Evolutionary conservation across 2,329 filamentous ascomycete species (phyloP).

Genomic region (Penicillium sp.): DNA sequence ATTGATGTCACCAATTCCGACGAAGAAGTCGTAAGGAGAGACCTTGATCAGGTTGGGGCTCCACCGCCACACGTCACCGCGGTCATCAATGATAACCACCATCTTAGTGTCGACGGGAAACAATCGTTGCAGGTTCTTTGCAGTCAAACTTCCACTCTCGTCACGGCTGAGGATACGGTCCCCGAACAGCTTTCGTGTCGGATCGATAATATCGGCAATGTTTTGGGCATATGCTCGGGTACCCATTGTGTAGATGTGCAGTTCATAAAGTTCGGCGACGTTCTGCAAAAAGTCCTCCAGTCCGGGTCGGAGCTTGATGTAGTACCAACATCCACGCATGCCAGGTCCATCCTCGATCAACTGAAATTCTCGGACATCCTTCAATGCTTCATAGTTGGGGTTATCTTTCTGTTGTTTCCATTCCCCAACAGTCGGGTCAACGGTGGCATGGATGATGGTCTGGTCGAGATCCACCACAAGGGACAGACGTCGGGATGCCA

Average conservation of each 20-base stretch:
- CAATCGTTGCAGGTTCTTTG: conserved; percentile 81
- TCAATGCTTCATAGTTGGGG: conserved; percentile 85
- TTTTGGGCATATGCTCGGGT: conserved; percentile 92
- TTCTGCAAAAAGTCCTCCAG: conserved; percentile 72
- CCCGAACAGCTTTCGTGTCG: conserved; percentile 80
- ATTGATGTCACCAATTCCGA: conserved; percentile 97
- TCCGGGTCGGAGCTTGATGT: conserved; percentile 93
- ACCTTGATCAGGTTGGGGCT: conserved; percentile 91
- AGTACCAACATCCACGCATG: conserved; percentile 82
- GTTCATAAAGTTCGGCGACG: conserved; percentile 76
- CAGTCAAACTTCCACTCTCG: conserved; percentile 87
- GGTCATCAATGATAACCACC: conserved; percentile 98
- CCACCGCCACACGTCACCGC: conserved; percentile 94
- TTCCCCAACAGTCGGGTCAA: conserved; percentile 91
- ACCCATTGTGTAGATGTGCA: conserved; percentile 99
- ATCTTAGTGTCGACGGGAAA: conserved; percentile 98
- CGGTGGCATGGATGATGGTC: conserved; percentile 96
- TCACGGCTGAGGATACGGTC: conserved; percentile 94
- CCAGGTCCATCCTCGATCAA: conserved; percentile 77
- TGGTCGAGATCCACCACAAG: conserved; percentile 96
- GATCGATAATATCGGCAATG: conserved; percentile 89
- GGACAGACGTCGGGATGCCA: conserved; percentile 77
- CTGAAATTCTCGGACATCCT: conserved; percentile 83
- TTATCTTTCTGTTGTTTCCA: conserved; percentile 87
- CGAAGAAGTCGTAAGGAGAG: conserved; percentile 93